These are phyloP conservation scores for Trichoderma aggressivum DNA, from an alignment of 2,329 filamentous ascomycete species.

Conservation along the genomic window DNA sequence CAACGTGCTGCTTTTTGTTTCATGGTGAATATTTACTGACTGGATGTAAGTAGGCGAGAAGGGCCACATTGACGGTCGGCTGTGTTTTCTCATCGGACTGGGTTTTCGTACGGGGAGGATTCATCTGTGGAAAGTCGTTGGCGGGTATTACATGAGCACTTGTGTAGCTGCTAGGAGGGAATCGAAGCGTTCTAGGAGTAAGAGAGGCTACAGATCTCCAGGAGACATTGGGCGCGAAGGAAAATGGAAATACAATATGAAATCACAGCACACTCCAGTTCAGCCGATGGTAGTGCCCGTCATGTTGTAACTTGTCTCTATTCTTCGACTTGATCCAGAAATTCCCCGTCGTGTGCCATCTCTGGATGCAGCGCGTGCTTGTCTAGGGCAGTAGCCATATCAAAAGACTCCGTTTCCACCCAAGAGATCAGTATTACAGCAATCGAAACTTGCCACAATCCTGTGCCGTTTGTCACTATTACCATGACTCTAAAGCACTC, in stretches of 20 bases:
- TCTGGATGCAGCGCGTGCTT: neutral
- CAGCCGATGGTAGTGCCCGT: fast-evolving
- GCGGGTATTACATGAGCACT: neutral
- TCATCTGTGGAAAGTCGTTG: neutral
- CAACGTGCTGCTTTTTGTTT: neutral
- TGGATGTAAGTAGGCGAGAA: neutral
- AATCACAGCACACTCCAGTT: neutral
- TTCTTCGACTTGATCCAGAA: neutral
- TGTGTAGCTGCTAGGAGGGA: neutral
- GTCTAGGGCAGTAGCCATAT: neutral
- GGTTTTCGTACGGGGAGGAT: neutral
- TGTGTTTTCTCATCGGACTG: neutral
- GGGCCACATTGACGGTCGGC: neutral
- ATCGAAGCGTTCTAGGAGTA: neutral
- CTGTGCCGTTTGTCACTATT: neutral
- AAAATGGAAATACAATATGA: neutral
- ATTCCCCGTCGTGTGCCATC: neutral
- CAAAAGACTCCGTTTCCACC: neutral
- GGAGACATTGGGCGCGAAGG: neutral
- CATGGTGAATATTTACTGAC: neutral
- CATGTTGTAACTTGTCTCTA: neutral
- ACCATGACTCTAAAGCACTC: neutral
- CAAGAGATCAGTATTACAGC: neutral
- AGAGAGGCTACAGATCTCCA: neutral
- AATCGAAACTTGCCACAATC: neutral